Evolutionary conservation across 1,284 basidiomycete species (phyloP), one percentile per base, ranked within the genome.

Genomic region (Heterobasidion occidentale): DNA sequence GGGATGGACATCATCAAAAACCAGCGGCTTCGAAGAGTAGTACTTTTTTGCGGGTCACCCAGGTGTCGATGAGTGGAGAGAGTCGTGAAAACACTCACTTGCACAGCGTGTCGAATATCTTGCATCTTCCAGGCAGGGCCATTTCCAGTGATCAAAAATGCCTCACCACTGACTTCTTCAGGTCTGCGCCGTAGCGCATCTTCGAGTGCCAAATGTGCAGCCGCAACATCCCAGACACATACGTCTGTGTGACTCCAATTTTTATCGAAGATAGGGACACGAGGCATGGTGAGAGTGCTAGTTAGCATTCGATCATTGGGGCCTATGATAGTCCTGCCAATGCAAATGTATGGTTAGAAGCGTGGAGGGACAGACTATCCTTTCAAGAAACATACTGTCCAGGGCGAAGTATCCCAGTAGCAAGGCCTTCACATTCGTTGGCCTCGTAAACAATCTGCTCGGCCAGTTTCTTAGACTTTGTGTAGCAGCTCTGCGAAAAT

Each of bases 211-310:
- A 71, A 59, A 57, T 71, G 69, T 1, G 71, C 70, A 9, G 71
- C 67, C 4, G 67, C 71, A 34, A 62, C 68, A 59, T 71, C 71
- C 69, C 70, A 72, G 2, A 65, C 70, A 54, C 68, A 68, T n/a
- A 71, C 64, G 50, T 62, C 61, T 7, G 67, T 70, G 7, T 66
- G 61, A 19, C 61, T 63, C 65, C 67, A 71, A 9, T 53, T 53
- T 46, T 65, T 60, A 57, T 71, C 70, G 58, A 65, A 71, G 9
- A 67, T 56, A 1, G 70, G 70, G 9, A 68, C 60, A 36, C 62
- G 62, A 8, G 66, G 55, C 63, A 69, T 64, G 27, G 58, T 63
- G 34, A 71, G 55, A n/a, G 67, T 65, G 55, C 65, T 67, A 11
- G 65, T 66, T 15, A 68, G 53, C 36, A 71, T 54, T n/a, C 67